These are phyloP conservation scores for Claviceps monticola DNA, from an alignment of 2,329 filamentous ascomycete genomes.

Conservation along the genomic window DNA sequence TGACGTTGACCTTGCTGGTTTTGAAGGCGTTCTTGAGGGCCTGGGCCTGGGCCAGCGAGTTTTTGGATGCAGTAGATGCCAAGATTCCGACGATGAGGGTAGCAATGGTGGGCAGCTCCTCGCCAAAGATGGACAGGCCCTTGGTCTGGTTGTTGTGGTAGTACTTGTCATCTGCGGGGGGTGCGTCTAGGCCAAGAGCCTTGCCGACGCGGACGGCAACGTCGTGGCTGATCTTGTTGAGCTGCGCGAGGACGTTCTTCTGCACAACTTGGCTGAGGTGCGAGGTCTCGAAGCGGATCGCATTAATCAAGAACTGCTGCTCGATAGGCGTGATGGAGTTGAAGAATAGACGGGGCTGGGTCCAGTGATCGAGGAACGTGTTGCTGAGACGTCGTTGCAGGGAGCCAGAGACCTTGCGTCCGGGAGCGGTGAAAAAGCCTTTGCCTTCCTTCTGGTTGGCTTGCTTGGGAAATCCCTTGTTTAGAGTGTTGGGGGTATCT, in stretches of 20 bases:
- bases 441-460: conserved; percentile 49
- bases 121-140: conserved; percentile 44
- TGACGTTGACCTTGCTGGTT: conserved; percentile 37
- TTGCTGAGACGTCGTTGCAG: conserved; percentile 44
- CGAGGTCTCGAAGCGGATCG: conserved; percentile 56
- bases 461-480: conserved; percentile 47
- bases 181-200: conserved; percentile 45
- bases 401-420: conserved; percentile 35
- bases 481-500: conserved; percentile 46
- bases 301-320: conserved; percentile 60
- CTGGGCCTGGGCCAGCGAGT: conserved; percentile 33
- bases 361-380: conserved; percentile 60
- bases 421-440: conserved; percentile 57
- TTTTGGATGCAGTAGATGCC: conserved; percentile 25
- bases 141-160: conserved; percentile 57
- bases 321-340: conserved; percentile 54
- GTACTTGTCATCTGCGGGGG: conserved; percentile 44
- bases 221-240: conserved; percentile 56
- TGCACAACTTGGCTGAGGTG: conserved; percentile 47
- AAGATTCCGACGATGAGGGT: conserved; percentile 52
- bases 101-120: conserved; percentile 44
- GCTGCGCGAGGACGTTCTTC: conserved; percentile 50
- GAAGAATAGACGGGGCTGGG: conserved; percentile 59
- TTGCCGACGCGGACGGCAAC: conserved; percentile 49
- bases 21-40: conserved; percentile 35